Evolutionary conservation across 2,329 filamentous ascomycete species (phyloP).

Genomic region (Stemphylium vesicarium): DNA sequence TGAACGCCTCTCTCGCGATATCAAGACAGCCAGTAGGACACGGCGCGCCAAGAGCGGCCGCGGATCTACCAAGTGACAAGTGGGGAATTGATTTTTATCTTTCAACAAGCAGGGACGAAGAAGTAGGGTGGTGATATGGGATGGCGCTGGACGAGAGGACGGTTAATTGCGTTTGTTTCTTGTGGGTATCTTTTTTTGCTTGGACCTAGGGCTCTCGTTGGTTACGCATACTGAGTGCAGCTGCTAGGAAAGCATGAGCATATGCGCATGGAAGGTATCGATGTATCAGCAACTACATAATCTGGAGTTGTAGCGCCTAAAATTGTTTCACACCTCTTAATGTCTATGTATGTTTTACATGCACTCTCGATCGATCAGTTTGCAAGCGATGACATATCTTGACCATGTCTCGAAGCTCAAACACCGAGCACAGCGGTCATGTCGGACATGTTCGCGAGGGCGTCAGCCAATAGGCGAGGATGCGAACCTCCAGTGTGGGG

Average conservation of each 20-base stretch:
- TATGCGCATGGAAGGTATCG: conserved; percentile 20
- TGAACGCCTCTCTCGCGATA: conserved; percentile 56
- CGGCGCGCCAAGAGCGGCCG: conserved; percentile 29
- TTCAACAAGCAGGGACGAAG: conserved; percentile 5
- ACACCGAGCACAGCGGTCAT: too few species aligned
- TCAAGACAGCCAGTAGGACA: conserved; percentile 23
- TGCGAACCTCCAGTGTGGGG: conserved; percentile 11
- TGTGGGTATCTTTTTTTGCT: conserved; percentile 29
- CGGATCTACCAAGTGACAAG: conserved; percentile 23
- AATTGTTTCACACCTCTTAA: conserved; percentile 6
- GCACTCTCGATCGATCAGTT: too few species aligned
- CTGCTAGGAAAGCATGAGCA: conserved; percentile 16
- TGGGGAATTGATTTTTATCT: conserved; percentile 26
- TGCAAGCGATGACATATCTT: too few species aligned
- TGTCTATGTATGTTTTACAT: conserved; percentile 1
- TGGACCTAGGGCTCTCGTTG: conserved; percentile 28
- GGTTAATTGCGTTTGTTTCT: conserved; percentile 27
- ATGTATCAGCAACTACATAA: conserved; percentile 43
- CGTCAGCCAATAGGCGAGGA: conserved; percentile 21
- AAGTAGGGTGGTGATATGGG: conserved; percentile 8
- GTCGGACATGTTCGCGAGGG: conserved; percentile 19
- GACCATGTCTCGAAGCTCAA: too few species aligned
- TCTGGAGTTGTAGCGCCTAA: conserved; percentile 27
- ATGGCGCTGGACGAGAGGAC: conserved; percentile 5
- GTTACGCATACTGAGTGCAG: conserved; percentile 30